Evolutionary conservation across 2,329 filamentous ascomycete species (phyloP).

Genomic region (Aspergillus hiratsukae): DNA sequence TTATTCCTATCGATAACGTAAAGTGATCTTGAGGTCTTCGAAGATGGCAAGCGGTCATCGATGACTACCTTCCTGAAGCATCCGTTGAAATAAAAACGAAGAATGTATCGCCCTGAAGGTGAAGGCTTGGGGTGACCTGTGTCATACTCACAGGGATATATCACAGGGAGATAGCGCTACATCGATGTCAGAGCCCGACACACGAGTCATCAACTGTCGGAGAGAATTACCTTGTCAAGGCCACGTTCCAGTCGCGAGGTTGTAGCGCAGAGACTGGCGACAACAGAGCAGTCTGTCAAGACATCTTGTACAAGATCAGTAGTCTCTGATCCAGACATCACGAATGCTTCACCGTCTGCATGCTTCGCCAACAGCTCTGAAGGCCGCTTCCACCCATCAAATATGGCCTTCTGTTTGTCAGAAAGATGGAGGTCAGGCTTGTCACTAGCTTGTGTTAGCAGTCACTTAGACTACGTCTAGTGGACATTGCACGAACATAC

Average conservation of each 20-base stretch:
- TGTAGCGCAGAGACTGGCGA: slow-evolving; percentile 85
- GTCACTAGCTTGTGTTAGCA: slow-evolving; percentile 53
- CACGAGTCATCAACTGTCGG: not conserved
- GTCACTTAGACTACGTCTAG: slow-evolving; percentile 12
- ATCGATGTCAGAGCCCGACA: slow-evolving; percentile 4
- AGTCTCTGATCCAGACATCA: slow-evolving; percentile 55
- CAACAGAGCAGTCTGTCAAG: slow-evolving; percentile 93
- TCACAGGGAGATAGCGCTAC: slow-evolving; percentile 65
- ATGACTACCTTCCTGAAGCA: slow-evolving; percentile 82
- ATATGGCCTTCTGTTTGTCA: slow-evolving; percentile 65
- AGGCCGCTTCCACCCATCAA: slow-evolving; percentile 79
- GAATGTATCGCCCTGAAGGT: slow-evolving; percentile 79
- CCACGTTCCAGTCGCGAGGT: slow-evolving; percentile 66
- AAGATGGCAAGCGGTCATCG: slow-evolving; percentile 82
- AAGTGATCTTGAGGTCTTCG: slow-evolving; percentile 65
- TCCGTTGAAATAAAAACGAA: slow-evolving; percentile 94
- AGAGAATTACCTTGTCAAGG: slow-evolving; percentile 56
- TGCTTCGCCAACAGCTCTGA: slow-evolving; percentile 55
- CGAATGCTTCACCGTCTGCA: slow-evolving; percentile 34
- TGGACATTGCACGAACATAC: slow-evolving; percentile 43
- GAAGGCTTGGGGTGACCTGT: slow-evolving; percentile 60
- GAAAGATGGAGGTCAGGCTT: slow-evolving; percentile 67
- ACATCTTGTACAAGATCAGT: slow-evolving; percentile 92
- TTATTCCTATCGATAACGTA: slow-evolving; percentile 86
- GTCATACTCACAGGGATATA: slow-evolving; percentile 68